A percentile compares a stretch with the other conserved stretches of the same genome.
These are phyloP conservation scores for Powellomyces hirtus DNA, from an alignment of 192 early-diverging fungal species.

Conservation along the genomic window DNA sequence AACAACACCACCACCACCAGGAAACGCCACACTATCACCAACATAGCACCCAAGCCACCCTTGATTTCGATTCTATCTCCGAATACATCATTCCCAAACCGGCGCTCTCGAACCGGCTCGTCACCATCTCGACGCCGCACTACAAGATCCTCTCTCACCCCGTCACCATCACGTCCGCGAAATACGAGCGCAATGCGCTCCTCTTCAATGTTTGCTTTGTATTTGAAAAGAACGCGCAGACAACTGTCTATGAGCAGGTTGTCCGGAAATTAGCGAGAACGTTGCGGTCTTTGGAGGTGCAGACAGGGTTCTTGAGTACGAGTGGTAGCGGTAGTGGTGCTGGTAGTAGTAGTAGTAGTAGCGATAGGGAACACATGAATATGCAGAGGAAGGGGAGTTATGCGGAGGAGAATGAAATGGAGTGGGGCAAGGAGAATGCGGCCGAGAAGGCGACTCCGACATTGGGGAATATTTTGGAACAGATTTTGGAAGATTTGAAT, in stretches of 20 bases:
- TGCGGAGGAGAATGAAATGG: conserved; percentile 36
- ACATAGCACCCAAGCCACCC: too few relatives aligned
- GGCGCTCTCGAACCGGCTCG: conserved; percentile 68
- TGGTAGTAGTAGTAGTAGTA: too few relatives aligned
- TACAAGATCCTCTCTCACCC: conserved; percentile 75
- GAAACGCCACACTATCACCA: too few relatives aligned
- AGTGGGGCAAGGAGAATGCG: too few relatives aligned
- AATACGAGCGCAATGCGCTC: conserved; percentile 77
- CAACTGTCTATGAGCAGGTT: conserved; percentile 80
- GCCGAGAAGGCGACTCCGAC: too few relatives aligned
- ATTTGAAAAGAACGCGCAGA: conserved; percentile 81
- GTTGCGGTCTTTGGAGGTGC: conserved; percentile 75
- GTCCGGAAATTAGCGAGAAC: conserved; percentile 83
- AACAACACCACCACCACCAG: too few relatives aligned
- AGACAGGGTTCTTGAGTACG: conserved; percentile 2
- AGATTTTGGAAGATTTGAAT: conserved; percentile 83
- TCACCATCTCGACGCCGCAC: conserved; percentile 65
- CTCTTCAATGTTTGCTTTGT: conserved; percentile 95
- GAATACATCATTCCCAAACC: conserved; percentile 87
- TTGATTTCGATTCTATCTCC: conserved; percentile 75
- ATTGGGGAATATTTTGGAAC: conserved; percentile 78
- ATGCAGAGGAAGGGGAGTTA: too few relatives aligned
- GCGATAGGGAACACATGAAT: background rate
- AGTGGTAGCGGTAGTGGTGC: conserved; percentile 2
- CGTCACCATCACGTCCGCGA: conserved; percentile 64